Evolutionary conservation across 1,284 basidiomycete species (phyloP), one percentile per base, ranked within the genome.

Genomic region (Cyathus pygmaeus): DNA sequence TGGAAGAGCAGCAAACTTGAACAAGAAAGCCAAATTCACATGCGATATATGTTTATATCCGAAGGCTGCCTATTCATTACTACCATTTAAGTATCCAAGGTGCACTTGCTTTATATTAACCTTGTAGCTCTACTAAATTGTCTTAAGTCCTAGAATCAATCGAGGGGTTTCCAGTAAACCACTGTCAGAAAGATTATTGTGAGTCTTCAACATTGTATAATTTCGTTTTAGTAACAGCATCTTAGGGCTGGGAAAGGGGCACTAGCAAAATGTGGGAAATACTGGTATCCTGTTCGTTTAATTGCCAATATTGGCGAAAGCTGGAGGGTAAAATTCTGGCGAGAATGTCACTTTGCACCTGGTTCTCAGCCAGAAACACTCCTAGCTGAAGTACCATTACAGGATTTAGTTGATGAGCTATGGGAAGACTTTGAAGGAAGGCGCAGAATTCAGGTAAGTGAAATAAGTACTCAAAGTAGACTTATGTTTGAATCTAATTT

Each of bases 271-370:
- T 51, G 59, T 33, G 65, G 60, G 9, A 41, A 60, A 5, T 75
- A 60, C 50, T 71, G 64, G 61, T 75, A 75, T 57, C 73, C 71
- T 3, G 67, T 68, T 3, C 66, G 63, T 2, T 31, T 73, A 4
- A 66, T 73, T n/a, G n/a, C n/a, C n/a, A n/a, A n/a, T n/a, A n/a
- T n/a, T n/a, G n/a, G n/a, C n/a, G n/a, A n/a, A n/a, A n/a, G n/a
- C n/a, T 36, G 33, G 33, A 36, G 33, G 15, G 33, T 36, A 7
- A 36, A 36, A 36, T 36, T 36, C 33, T 36, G 33, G 33, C 7
- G 33, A 36, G 33, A 36, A 36, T 36, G 33, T 15, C 15, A 15
- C 33, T 36, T 36, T 36, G 7, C 15, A 36, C 33, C 33, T 36
- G 15, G 15, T 15, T 9, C 15, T 7, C 9, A 36, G 33, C 15